A percentile compares a stretch with the other conserved stretches of the same genome.
phyloP scores from a whole-genome alignment of 2,329 filamentous ascomycete genomes.

The Calonectria pteridis region DNA sequence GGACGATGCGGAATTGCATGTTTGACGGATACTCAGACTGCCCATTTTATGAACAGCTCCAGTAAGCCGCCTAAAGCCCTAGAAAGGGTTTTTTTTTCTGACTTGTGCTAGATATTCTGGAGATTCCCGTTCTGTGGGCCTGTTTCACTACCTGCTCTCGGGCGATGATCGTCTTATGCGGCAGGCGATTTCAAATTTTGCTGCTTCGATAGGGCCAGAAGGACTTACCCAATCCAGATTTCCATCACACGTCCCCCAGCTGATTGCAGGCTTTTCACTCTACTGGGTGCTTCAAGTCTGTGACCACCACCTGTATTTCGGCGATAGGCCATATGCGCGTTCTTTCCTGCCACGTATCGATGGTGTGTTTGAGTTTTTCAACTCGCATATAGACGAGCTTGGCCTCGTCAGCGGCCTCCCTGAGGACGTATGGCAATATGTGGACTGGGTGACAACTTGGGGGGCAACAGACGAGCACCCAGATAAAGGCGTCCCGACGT shows the following conservation, averaged over 20 bases:
- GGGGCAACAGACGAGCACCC: slow-evolving; percentile 28
- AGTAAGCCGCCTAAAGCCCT: slow-evolving; percentile 43
- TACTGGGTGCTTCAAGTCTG: slow-evolving; percentile 52
- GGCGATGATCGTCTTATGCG: slow-evolving; percentile 49
- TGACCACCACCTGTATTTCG: slow-evolving; percentile 53
- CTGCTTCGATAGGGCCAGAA: slow-evolving; percentile 37
- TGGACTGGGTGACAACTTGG: slow-evolving; percentile 49
- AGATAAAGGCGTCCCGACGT: slow-evolving; percentile 52
- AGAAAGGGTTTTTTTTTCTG: not conserved
- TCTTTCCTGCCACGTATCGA: slow-evolving; percentile 49
- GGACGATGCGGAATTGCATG: slow-evolving; percentile 44
- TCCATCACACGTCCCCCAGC: slow-evolving; percentile 51
- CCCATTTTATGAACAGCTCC: slow-evolving; percentile 51
- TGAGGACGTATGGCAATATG: slow-evolving; percentile 50
- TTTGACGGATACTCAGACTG: slow-evolving; percentile 51
- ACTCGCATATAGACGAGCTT: slow-evolving; percentile 27
- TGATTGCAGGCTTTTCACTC: slow-evolving; percentile 54
- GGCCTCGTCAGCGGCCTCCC: slow-evolving; percentile 34
- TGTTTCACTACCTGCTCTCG: slow-evolving; percentile 49
- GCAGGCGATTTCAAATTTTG: slow-evolving; percentile 47
- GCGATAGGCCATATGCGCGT: slow-evolving; percentile 45
- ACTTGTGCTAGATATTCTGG: slow-evolving; percentile 20
- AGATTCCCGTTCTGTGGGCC: slow-evolving; percentile 37
- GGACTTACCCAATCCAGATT: slow-evolving; percentile 52
- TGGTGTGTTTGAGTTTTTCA: slow-evolving; percentile 50